phyloP scores from a whole-genome alignment of 2,329 filamentous ascomycete genomes.

The Claviceps arundinis region DNA sequence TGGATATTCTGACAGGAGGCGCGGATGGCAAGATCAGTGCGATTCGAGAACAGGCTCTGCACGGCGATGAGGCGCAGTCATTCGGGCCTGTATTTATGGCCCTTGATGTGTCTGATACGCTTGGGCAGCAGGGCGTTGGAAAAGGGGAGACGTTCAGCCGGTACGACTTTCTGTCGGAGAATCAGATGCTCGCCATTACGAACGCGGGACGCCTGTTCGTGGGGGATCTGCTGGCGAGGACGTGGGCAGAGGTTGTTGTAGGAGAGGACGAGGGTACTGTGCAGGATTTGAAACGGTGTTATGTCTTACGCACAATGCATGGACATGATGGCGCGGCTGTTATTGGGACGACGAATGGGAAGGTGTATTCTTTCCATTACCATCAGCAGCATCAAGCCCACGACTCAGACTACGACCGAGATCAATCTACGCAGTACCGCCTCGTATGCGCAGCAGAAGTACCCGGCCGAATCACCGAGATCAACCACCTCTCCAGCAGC shows the following conservation, averaged over 20 bases:
- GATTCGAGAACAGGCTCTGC: slow-evolving; percentile 18
- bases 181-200: slow-evolving; percentile 41
- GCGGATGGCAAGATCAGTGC: slow-evolving; percentile 59
- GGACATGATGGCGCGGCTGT: slow-evolving; percentile 26
- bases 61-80: not conserved
- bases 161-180: slow-evolving; percentile 47
- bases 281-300: slow-evolving; percentile 31
- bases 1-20: slow-evolving; percentile 60
- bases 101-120: slow-evolving; percentile 21
- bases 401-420: not conserved
- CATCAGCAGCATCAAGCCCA: no score
- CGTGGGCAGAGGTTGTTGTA: slow-evolving; percentile 31
- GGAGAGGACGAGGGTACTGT: slow-evolving; percentile 14
- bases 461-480: slow-evolving; percentile 36
- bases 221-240: slow-evolving; percentile 21
- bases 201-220: slow-evolving; percentile 47
- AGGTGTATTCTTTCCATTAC: slow-evolving; percentile 30
- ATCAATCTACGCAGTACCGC: not conserved
- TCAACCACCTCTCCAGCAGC: slow-evolving; percentile 25
- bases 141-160: slow-evolving; percentile 35
- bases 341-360: slow-evolving; percentile 35
- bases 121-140: slow-evolving; percentile 7
- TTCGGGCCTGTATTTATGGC: slow-evolving; percentile 8
- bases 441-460: slow-evolving; percentile 25
- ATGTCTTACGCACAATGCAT: slow-evolving; percentile 29